A percentile compares a stretch with the other conserved stretches of the same genome.
Evolutionary conservation across 768 basidiomycete species (phyloP).

Genomic region (Lactarius trivialis): DNA sequence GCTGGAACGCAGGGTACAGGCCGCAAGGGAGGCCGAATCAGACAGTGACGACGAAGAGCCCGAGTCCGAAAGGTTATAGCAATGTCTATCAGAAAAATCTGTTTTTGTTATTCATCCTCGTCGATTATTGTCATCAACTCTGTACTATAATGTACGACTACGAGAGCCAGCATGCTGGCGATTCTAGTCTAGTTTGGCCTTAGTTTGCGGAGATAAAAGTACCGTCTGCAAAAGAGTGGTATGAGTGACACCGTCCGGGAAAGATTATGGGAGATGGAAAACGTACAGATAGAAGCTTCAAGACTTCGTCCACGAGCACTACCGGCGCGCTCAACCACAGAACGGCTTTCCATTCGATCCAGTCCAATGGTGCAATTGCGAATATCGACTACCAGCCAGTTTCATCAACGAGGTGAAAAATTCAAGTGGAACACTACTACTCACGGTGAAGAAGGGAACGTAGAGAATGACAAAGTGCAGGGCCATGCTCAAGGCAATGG

Average conservation of each 20-base stretch:
- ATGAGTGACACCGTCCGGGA: slow-evolving; percentile 6
- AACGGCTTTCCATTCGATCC: slow-evolving; percentile 93
- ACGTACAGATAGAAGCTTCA: slow-evolving; percentile 78
- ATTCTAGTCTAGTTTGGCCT: slow-evolving; percentile 41
- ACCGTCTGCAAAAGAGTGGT: slow-evolving; percentile 36
- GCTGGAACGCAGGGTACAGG: slow-evolving; percentile 51
- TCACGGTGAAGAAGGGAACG: slow-evolving; percentile 91
- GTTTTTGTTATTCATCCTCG: not conserved
- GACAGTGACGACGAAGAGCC: slow-evolving; percentile 60
- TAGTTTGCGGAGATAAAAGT: slow-evolving; percentile 51
- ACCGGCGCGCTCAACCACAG: slow-evolving; percentile 84
- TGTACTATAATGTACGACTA: not conserved
- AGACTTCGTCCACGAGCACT: slow-evolving; percentile 78
- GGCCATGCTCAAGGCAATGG: slow-evolving; percentile 85
- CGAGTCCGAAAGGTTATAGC: slow-evolving; percentile 1
- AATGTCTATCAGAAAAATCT: not conserved
- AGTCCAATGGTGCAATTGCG: slow-evolving; percentile 90
- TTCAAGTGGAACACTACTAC: slow-evolving; percentile 33
- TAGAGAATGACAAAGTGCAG: slow-evolving; percentile 94
- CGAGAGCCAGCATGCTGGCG: not conserved
- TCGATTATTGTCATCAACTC: not conserved
- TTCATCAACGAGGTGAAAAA: slow-evolving; percentile 2
- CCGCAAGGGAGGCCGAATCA: slow-evolving; percentile 32
- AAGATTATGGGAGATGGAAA: not conserved
- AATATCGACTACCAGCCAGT: slow-evolving; percentile 56